These are phyloP conservation scores for Daucus carota DNA, from an alignment of 129 eudicot species.

Conservation along the genomic window DNA sequence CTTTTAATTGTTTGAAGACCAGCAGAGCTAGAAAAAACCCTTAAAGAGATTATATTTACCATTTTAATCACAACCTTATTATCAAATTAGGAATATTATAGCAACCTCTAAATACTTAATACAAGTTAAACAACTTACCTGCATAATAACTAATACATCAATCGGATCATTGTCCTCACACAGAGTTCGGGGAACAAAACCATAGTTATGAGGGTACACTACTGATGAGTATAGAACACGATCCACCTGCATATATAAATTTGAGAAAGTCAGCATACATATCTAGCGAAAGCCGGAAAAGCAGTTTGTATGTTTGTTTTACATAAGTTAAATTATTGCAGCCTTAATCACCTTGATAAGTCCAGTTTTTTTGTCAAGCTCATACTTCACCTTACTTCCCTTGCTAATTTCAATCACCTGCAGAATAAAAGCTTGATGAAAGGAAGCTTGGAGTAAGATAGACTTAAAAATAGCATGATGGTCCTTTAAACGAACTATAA, in stretches of 20 bases:
- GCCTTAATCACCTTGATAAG: conserved; percentile 64
- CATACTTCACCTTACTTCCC: conserved; percentile 96
- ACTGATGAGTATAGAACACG: conserved; percentile 93
- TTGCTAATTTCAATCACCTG: conserved; percentile 92
- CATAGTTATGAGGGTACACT: conserved; percentile 93
- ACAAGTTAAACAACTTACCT: conserved; percentile 35
- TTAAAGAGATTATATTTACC: background rate
- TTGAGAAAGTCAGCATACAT: background rate
- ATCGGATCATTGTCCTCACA: conserved; percentile 92
- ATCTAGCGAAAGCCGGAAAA: no score
- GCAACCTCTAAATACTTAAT: background rate
- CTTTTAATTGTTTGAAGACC: background rate
- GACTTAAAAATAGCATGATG: background rate
- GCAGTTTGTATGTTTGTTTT: background rate
- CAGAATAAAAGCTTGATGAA: conserved; percentile 7
- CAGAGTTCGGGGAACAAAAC: conserved; percentile 87
- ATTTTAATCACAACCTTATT: background rate
- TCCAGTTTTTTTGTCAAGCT: conserved; percentile 90
- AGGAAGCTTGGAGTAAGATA: background rate
- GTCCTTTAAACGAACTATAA: background rate
- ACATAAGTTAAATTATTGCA: background rate
- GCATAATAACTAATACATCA: conserved; percentile 94
- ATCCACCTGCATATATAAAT: conserved; percentile 60
- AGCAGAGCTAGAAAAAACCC: background rate
- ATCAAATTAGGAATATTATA: background rate